A percentile compares a stretch with the other conserved stretches of the same genome.
Evolutionary conservation across 1,284 basidiomycete species (phyloP).

Genomic region (Cutaneotrichosporon cavernicola): DNA sequence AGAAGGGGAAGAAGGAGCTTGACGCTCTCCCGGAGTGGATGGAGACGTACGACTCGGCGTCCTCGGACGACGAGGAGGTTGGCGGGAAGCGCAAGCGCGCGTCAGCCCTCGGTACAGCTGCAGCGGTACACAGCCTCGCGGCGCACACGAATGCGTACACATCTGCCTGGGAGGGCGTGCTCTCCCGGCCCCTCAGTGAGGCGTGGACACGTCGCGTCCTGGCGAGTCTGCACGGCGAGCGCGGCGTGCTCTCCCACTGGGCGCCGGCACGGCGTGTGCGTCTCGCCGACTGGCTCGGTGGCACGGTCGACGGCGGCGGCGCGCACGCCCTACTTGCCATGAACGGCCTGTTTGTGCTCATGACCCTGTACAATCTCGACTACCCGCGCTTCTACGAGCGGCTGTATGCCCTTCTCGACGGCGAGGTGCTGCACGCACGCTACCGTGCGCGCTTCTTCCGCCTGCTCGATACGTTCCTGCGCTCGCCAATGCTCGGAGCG

Average conservation of each 20-base stretch:
- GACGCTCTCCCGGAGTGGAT: slow-evolving; percentile 52
- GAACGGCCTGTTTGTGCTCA: slow-evolving; percentile 87
- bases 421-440: slow-evolving; percentile 83
- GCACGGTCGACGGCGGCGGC: slow-evolving; percentile 81
- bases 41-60: slow-evolving; percentile 49
- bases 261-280: slow-evolving; percentile 60
- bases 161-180: slow-evolving; percentile 40
- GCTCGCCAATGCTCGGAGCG: slow-evolving; percentile 87
- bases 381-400: slow-evolving; percentile 94
- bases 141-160: slow-evolving; percentile 42
- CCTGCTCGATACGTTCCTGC: slow-evolving; percentile 82
- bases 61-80: slow-evolving; percentile 54
- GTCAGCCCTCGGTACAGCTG: slow-evolving; percentile 36
- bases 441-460: slow-evolving; percentile 94
- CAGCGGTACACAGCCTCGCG: slow-evolving; percentile 37
- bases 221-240: slow-evolving; percentile 45
- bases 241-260: slow-evolving; percentile 49
- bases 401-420: slow-evolving; percentile 85
- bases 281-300: slow-evolving; percentile 91
- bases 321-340: slow-evolving; percentile 84
- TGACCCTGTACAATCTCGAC: slow-evolving; percentile 92
- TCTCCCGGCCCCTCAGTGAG: slow-evolving; percentile 32
- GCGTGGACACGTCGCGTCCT: slow-evolving; percentile 44
- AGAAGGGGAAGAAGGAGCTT: slow-evolving; percentile 46
- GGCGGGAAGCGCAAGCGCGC: slow-evolving; percentile 36